Evolutionary conservation across 2,329 filamentous ascomycete species (phyloP), one percentile per base, ranked within the genome.

Genomic region (Penicillium sp.): DNA sequence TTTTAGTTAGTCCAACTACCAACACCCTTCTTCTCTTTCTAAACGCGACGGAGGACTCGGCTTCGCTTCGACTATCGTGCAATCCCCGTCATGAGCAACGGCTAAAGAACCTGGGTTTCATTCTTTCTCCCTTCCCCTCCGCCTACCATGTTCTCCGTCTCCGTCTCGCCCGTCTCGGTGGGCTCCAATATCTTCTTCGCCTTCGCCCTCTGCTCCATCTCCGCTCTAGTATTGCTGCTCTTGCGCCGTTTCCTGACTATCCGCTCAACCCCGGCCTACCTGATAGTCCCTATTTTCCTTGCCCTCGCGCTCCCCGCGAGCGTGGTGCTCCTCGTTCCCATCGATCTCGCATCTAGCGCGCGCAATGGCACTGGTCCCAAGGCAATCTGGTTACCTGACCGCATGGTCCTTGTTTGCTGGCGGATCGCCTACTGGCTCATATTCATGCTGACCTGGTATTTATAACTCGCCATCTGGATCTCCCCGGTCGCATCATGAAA

Each of bases 401-500:
- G 88, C 54, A 85, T 93, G 30, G 83, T 97, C 53, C 83, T 96
- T 72, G 92, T 97, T 26, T 90, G 90, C 61, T 99, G 95, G 95
- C 87, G 94, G 74, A 94, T 99, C 67, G 90, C 91, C 22, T 99
- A 99, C 80, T 99, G 95, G 95, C 83, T 99, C 59, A 98, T 94
- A 0, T 99, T 99, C 79, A 88, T 89, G 55, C 81, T 99, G 73
- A 98, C 94, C 59, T 99, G 95, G 95, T 94, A 82, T 55, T 84
- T 69, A 47, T 35, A 33, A 51, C 13, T 45, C 22, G 24, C 45
- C 22, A 17, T n/a, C 24, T 10, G 8, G 8, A 42, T 26, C 19
- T 28, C 37, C 9, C 26, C 33, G 51, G 53, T 44, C 53, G 53
- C 37, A 19, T 12, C 13, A n/a, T 55, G 17, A 26, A 7, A 12